Evolutionary conservation across 1,284 basidiomycete species (phyloP), one percentile per base, ranked within the genome.

Genomic region (Phlebopus sp.): DNA sequence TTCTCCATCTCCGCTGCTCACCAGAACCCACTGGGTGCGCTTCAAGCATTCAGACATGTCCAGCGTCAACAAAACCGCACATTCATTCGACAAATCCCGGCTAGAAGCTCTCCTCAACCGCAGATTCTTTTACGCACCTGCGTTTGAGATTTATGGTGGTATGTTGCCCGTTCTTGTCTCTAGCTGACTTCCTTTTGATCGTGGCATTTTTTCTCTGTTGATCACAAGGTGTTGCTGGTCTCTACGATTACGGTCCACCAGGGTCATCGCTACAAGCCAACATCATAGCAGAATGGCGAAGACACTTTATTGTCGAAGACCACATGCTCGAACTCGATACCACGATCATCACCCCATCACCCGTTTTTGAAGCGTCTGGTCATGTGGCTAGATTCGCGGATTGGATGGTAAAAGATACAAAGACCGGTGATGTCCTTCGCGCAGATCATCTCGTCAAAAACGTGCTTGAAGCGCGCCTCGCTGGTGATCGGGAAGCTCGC

Each of bases 301-400:
- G 90, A 67, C 97, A 99, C 74, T 99, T 98, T 68, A 97, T 99
- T 74, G 81, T 99, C 62, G 92, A 98, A 64, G 96, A 99, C 67
- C 86, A 93, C 73, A 99, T 99, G 97, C 86, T 97, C 59, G 96
- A 99, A 72, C 83, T 99, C 56, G 96, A 99, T 67, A 98, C 95
- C 23, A 98, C 97, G 35, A 88, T 97, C 71, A 96, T 99, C 87
- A 99, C 96, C 0, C 87, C 95, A 23, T 81, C 90, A 1, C 80
- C 95, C 13, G 96, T 99, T 5, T 95, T 99, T 69, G 96, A 98
- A 71, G 90, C 96, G 0, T 98, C 94, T 27, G 97, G 97, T 30
- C 97, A 99, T 72, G 97, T 99, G 49, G 96, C 96, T 53, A 86
- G 96, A 61, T 99, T 99, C 64, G 90, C 96, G 15, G 97, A 99